A percentile compares a stretch with the other conserved stretches of the same genome.
Conservation (phyloP, 768 basidiomycete genomes). For the Termitomyces sp. region DNA sequence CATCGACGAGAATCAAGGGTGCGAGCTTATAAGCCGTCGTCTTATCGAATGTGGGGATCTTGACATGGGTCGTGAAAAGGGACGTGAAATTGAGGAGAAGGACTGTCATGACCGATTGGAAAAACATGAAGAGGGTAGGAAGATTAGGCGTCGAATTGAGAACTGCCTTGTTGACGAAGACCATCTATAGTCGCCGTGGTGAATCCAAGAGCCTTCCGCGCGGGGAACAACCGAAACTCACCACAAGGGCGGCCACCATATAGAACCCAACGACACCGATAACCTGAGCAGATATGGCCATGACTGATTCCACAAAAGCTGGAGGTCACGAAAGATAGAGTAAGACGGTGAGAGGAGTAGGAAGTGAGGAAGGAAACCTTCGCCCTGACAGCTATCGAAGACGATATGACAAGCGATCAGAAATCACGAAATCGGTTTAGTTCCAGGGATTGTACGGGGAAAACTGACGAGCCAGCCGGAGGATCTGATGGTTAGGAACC, state of each 20-base stretch:
- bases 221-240: constrained; percentile 27
- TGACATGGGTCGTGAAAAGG: constrained; percentile 19
- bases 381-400: neutral
- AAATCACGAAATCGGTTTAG: neutral
- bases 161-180: constrained; percentile 51
- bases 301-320: constrained; percentile 1
- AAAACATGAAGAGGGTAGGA: constrained; percentile 23
- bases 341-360: neutral
- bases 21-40: constrained; percentile 16
- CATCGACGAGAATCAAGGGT: constrained; percentile 31
- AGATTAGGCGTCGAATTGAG: constrained; percentile 24
- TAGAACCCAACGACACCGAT: constrained; percentile 52
- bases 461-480: neutral
- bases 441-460: neutral
- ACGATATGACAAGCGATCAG: neutral
- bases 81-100: constrained; percentile 20
- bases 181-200: constrained; percentile 41
- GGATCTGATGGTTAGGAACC: neutral
- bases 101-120: constrained; percentile 25
- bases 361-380: neutral
- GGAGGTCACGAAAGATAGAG: neutral
- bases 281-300: constrained; percentile 20
- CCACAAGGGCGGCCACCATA: constrained; percentile 63
- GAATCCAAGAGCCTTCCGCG: neutral
- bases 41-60: constrained; percentile 18